Evolutionary conservation across 2,329 filamentous ascomycete species (phyloP).

Genomic region (Periconia sp.): DNA sequence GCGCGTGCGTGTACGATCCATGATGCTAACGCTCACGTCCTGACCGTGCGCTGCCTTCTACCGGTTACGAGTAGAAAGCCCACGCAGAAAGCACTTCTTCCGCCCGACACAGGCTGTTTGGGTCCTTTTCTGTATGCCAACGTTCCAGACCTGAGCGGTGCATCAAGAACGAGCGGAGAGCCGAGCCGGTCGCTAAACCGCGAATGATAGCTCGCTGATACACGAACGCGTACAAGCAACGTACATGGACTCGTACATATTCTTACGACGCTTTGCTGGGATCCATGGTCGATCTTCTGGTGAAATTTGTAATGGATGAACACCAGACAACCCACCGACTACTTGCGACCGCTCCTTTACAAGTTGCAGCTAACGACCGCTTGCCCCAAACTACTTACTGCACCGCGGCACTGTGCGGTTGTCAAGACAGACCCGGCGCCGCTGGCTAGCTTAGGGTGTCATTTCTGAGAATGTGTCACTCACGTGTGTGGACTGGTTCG

Average conservation of each 20-base stretch:
- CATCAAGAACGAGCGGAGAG: neutral
- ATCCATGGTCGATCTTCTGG: no score
- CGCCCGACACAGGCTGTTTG: no score
- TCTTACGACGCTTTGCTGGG: neutral
- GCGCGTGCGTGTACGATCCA: neutral
- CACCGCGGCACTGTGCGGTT: neutral
- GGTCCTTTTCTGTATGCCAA: no score
- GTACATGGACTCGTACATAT: neutral
- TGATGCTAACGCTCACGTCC: neutral
- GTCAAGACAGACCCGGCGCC: neutral
- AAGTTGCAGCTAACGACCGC: no score
- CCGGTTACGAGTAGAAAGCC: neutral
- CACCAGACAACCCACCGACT: no score
- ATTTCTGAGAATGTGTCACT: neutral
- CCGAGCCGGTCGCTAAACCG: neutral
- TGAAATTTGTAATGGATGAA: no score
- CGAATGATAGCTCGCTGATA: neutral
- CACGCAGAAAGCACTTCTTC: neutral
- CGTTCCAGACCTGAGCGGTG: neutral
- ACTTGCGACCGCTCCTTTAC: no score
- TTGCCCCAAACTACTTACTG: no score
- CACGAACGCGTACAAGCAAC: neutral
- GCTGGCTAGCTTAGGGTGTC: neutral
- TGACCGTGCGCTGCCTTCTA: neutral
- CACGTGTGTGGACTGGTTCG: neutral